These are phyloP conservation scores for Sclerotiophoma versabilis DNA, from an alignment of 2,329 filamentous ascomycete genomes.

Conservation along the genomic window DNA sequence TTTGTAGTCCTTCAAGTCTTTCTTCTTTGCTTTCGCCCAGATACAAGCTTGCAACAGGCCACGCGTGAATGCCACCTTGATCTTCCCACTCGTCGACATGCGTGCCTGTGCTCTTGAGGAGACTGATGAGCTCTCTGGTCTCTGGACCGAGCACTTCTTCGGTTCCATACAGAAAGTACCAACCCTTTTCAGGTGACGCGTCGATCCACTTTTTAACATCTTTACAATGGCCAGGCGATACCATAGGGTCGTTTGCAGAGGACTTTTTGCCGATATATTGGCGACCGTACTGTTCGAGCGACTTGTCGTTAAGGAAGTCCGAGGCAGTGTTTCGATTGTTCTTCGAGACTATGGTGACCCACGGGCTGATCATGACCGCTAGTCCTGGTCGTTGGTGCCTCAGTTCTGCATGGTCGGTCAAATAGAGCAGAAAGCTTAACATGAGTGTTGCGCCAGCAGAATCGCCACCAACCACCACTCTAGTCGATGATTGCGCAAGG, in stretches of 20 bases:
- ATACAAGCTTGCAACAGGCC: constrained; percentile 75
- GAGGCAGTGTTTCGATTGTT: constrained; percentile 72
- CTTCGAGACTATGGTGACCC: constrained; percentile 75
- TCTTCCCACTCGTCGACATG: constrained; percentile 67
- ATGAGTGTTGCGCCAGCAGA: constrained; percentile 79
- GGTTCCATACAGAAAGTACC: constrained; percentile 74
- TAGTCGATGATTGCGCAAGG: constrained; percentile 63
- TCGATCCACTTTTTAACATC: constrained; percentile 71
- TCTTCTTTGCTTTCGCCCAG: constrained; percentile 57
- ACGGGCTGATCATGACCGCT: constrained; percentile 79
- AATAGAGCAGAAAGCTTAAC: constrained; percentile 73
- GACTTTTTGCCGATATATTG: constrained; percentile 68
- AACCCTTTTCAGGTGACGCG: constrained; percentile 71
- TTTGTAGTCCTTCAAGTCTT: constrained; percentile 56
- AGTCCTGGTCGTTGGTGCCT: constrained; percentile 62
- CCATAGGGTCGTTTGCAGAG: constrained; percentile 61
- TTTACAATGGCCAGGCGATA: constrained; percentile 75
- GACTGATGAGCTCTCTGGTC: constrained; percentile 65
- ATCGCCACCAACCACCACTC: constrained; percentile 77
- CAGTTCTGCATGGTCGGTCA: constrained; percentile 60
- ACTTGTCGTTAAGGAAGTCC: constrained; percentile 75
- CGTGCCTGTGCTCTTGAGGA: constrained; percentile 62
- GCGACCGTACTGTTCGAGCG: constrained; percentile 72
- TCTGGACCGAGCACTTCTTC: constrained; percentile 81
- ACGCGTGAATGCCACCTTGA: constrained; percentile 76